phyloP scores from a whole-genome alignment of 2,329 filamentous ascomycete genomes.

The Fonsecaea erecta region DNA sequence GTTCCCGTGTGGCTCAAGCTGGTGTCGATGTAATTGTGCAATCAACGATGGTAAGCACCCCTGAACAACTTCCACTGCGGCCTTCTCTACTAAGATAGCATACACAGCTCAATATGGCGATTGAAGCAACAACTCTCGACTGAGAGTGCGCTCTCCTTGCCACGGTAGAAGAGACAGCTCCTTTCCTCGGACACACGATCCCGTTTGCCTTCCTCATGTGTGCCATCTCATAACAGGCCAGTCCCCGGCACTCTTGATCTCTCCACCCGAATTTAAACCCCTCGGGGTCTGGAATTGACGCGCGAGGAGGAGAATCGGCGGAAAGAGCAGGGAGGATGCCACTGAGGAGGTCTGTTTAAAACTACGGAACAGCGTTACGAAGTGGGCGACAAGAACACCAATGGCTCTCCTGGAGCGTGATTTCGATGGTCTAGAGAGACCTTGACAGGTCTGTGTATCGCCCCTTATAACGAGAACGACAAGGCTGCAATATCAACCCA shows the following conservation, averaged over 20 bases:
- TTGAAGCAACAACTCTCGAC: background rate
- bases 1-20: background rate
- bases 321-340: background rate
- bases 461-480: background rate
- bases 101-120: background rate
- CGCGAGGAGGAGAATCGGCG: background rate
- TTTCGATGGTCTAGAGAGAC: background rate
- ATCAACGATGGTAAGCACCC: background rate
- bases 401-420: background rate
- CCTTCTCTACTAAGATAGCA: background rate
- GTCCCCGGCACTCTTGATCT: background rate
- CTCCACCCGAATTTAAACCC: background rate
- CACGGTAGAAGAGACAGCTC: background rate
- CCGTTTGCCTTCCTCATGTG: background rate
- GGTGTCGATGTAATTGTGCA: background rate
- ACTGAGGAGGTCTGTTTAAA: background rate
- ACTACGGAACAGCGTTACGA: background rate
- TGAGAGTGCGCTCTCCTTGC: background rate
- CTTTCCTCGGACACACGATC: background rate
- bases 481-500: background rate
- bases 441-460: background rate
- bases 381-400: background rate
- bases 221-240: background rate
- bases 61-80: background rate
- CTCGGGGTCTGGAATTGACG: background rate